Evolutionary conservation across 257 asterid genomes (phyloP), one percentile per base, ranked within the genome.

Genomic region (Nicotiana attenuata): DNA sequence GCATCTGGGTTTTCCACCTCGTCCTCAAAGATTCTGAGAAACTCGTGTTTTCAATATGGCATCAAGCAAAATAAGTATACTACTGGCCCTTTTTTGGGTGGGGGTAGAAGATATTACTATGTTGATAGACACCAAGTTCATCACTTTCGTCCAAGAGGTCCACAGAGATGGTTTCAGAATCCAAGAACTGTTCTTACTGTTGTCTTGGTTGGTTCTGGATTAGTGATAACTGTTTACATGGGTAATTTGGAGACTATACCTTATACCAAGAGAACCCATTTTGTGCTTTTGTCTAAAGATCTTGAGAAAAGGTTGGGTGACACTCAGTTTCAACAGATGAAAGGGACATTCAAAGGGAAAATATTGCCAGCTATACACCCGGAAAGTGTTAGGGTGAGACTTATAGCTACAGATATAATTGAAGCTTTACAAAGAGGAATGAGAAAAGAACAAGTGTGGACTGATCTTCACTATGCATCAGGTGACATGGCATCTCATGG

Each of bases 181-280:
- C 97, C 97, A 1, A 93, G 89, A 77, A 82, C 65, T 52, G 82
- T 85, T 24, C 73, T 88, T 5, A 45, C 84, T 22, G 86, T 83
- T 24, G 85, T 88, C 77, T 50, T 92, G 82, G 77, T 96, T 6
- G 91, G 96, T 79, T 87, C 97, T 7, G 99, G 99, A 50, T 67
- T 89, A 85, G 94, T 84, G 16, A 81, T 94, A 22, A 86, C 97
- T 57, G 83, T 94, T 1, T 96, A 94, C 66, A 85, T 86, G 38
- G 99, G 99, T 84, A 89, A 96, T 88, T 83, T 89, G 78, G 97
- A 96, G 86, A 89, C 97, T 22, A 91, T 94, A 57, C 99, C 99
- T 33, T 90, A 89, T 66, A 91, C 98, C 0, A 96, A 96, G 53
- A 82, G 99, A 71, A 93, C 91, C 77, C 99, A 96, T 89, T 91